Conservation (phyloP, 768 basidiomycete species). For the Termitomyces sp. region DNA sequence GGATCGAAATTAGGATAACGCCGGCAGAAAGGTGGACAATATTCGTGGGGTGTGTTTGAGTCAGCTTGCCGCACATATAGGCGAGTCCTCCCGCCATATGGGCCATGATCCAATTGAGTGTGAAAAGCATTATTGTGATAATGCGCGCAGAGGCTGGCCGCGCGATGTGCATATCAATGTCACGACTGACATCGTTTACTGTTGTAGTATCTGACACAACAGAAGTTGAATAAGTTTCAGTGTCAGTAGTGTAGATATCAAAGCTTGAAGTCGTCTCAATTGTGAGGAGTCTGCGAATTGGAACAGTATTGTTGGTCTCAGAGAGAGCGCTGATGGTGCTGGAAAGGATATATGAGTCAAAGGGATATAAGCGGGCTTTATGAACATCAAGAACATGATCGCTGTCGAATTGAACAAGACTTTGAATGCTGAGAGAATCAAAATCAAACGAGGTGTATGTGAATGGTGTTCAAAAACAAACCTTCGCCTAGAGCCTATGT, state of each 20-base stretch:
- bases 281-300: not conserved
- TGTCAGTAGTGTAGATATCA: not conserved
- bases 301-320: not conserved
- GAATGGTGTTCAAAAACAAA: not conserved
- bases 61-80: conserved; percentile 31
- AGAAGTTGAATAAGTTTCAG: not conserved
- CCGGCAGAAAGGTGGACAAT: not conserved
- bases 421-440: conserved; percentile 37
- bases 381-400: conserved; percentile 54
- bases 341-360: conserved; percentile 48
- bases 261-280: not conserved
- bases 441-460: not conserved
- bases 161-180: not conserved
- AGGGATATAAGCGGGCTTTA: conserved; percentile 49
- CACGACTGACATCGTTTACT: not conserved
- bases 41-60: not conserved
- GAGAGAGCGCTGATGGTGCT: conserved; percentile 39
- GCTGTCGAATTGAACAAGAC: conserved; percentile 51
- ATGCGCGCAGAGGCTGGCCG: conserved; percentile 8
- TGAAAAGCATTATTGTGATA: conserved; percentile 42
- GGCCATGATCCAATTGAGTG: conserved; percentile 48
- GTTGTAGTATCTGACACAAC: not conserved
- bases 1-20: not conserved
- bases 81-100: conserved; percentile 45
- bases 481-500: not conserved